Conservation (phyloP, 257 asterid genomes). For the Solanum pinnatisectum region DNA sequence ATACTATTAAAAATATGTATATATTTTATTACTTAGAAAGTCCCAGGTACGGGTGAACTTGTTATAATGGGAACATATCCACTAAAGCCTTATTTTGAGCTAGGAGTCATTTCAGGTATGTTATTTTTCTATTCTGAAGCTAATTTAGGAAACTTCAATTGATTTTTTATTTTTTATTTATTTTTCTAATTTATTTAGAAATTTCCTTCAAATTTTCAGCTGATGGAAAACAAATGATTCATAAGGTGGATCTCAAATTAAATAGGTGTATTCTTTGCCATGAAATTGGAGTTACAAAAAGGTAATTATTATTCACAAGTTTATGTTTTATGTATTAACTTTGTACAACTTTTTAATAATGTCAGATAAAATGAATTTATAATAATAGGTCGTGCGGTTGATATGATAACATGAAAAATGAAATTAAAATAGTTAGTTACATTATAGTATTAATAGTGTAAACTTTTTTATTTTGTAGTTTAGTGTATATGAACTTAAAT, state of each 20-base stretch:
- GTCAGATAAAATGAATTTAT: not conserved
- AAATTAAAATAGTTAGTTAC: not conserved
- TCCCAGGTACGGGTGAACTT: conserved; percentile 44
- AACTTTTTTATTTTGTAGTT: not conserved
- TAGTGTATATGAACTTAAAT: not conserved
- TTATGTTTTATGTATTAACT: not conserved
- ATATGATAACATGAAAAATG: not conserved
- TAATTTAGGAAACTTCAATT: not conserved
- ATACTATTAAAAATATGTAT: not conserved
- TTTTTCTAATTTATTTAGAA: not conserved
- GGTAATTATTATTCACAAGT: conserved; percentile 7
- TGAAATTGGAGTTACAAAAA: conserved; percentile 48
- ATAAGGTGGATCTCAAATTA: conserved; percentile 49
- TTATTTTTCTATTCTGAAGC: not conserved
- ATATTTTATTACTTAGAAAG: conserved; percentile 22
- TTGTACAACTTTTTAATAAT: no score
- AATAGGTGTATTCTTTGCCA: conserved; percentile 54
- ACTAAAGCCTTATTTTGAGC: conserved; percentile 35
- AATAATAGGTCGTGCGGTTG: not conserved
- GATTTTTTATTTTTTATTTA: not conserved
- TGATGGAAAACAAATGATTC: conserved; percentile 50
- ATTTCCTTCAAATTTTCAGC: conserved; percentile 12
- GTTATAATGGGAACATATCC: conserved; percentile 42
- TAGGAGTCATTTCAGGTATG: conserved; percentile 61
- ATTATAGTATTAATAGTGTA: not conserved